Evolutionary conservation across 495 filamentous ascomycete species (phyloP).

Genomic region (Xylaria scruposa): DNA sequence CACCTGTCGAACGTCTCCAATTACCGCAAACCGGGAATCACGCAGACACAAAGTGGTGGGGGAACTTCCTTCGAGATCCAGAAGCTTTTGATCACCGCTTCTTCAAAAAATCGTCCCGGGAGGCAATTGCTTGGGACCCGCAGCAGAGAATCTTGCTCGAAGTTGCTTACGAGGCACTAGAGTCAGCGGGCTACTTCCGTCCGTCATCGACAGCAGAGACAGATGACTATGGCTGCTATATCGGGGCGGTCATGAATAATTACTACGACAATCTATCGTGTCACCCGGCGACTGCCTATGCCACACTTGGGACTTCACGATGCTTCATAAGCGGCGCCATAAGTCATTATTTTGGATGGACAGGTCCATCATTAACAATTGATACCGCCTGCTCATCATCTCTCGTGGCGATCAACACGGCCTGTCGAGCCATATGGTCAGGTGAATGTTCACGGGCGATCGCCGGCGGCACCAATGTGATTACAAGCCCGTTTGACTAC

Average conservation of each 20-base stretch:
- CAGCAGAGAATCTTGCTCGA: conserved; percentile 60
- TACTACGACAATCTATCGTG: conserved; percentile 42
- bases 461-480: conserved; percentile 45
- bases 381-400: conserved; percentile 61
- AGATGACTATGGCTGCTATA: conserved; percentile 43
- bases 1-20: conserved; percentile 18
- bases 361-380: conserved; percentile 56
- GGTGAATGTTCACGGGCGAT: conserved; percentile 50
- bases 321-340: conserved; percentile 34
- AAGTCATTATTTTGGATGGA: conserved; percentile 57
- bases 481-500: conserved; percentile 36
- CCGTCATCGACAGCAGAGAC: conserved; percentile 39
- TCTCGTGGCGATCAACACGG: conserved; percentile 53
- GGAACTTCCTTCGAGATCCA: conserved; percentile 42
- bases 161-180: conserved; percentile 55
- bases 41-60: conserved; percentile 32
- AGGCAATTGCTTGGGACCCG: conserved; percentile 58
- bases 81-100: conserved; percentile 47
- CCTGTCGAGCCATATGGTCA: conserved; percentile 47
- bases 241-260: conserved; percentile 38
- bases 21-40: conserved; percentile 34
- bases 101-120: conserved; percentile 52
- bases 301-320: conserved; percentile 34
- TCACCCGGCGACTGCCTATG: conserved; percentile 38
- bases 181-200: conserved; percentile 33